These are phyloP conservation scores for Cytospora piceae DNA, from an alignment of 2,329 filamentous ascomycete species.

Conservation along the genomic window DNA sequence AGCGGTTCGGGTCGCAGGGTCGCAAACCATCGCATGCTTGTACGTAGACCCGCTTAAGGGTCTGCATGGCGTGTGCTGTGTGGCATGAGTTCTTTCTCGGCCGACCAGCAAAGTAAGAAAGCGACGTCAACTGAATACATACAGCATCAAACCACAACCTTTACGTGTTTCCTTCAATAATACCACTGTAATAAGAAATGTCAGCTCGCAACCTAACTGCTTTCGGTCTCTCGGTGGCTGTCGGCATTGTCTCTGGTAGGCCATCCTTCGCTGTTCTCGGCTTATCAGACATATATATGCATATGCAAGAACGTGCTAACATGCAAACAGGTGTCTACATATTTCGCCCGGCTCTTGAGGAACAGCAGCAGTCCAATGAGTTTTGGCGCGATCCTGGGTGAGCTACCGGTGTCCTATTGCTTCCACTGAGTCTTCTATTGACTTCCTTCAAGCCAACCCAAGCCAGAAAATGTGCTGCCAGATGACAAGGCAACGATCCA, in stretches of 20 bases:
- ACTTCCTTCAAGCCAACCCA: slow-evolving; percentile 14
- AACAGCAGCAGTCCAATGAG: slow-evolving; percentile 24
- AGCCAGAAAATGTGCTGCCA: background rate
- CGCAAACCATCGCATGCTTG: background rate
- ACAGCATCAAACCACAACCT: background rate
- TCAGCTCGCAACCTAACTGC: slow-evolving; percentile 28
- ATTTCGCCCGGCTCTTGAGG: slow-evolving; percentile 35
- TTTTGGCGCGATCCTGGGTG: slow-evolving; percentile 23
- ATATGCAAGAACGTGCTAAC: slow-evolving; percentile 26
- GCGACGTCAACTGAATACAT: no score
- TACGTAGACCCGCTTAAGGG: background rate
- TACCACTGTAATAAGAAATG: slow-evolving; percentile 3
- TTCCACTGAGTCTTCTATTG: background rate
- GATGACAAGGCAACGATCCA: background rate
- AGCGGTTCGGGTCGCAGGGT: slow-evolving; percentile 1
- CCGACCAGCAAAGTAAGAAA: background rate
- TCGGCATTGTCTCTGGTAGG: slow-evolving; percentile 35
- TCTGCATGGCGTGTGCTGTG: background rate
- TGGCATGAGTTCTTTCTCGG: background rate
- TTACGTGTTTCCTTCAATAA: background rate
- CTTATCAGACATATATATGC: background rate
- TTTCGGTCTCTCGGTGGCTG: slow-evolving; percentile 16
- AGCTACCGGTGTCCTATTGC: background rate
- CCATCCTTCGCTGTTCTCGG: background rate
- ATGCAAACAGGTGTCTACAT: slow-evolving; percentile 34